Base-by-base conservation (phyloP, 192 early-diverging fungal species). In the Linnemannia zychae region DNA sequence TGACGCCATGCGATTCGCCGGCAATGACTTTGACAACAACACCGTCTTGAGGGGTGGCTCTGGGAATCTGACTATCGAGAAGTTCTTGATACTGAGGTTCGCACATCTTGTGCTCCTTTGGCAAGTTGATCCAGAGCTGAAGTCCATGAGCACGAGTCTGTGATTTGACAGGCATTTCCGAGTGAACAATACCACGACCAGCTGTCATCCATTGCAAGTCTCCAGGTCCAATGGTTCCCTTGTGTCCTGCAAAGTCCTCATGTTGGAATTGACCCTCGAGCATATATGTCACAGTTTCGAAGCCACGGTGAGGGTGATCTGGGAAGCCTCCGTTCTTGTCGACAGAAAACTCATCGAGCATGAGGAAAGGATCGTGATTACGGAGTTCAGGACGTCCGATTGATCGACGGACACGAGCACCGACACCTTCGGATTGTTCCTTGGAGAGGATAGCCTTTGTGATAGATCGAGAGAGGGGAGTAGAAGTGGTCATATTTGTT, bases 321-420 rank as follows among this genome's bases (percentile, higher is more conserved):
- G n/a, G n/a, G n/a, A n/a, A n/a, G n/a, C n/a, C n/a, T n/a, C 81
- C 87, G 48, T 81, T 81, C 37, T 78, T 38, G n/a, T 72, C 73
- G 48, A 88, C 66, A 40, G 50, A 33, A 46, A 79, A 77, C 66
- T 88, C 80, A 33, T 74, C 81, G 46, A 82, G 71, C 72, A 88
- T 79, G 34, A 88, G 68, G 72, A 88, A 88, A 34, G 87, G 87
- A 66, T 88, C 87, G 44, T 84, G 87, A 66, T n/a, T n/a, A n/a
- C 73, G 73, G 40, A 75, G 73, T 63, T 75, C 73, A 34, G 79
- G 88, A 12, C 90, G 92, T 53, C 95, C 95, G 60, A 98, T 94
- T 22, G 92, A 90, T 9, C 97, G 91, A 71, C 94, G 93, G 20
- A 98, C 96, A 67, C 88, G 88, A 52, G 96, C 95, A 40, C 96